Evolutionary conservation across 1,284 basidiomycete species (phyloP).

Genomic region (Leucoagaricus sp.): DNA sequence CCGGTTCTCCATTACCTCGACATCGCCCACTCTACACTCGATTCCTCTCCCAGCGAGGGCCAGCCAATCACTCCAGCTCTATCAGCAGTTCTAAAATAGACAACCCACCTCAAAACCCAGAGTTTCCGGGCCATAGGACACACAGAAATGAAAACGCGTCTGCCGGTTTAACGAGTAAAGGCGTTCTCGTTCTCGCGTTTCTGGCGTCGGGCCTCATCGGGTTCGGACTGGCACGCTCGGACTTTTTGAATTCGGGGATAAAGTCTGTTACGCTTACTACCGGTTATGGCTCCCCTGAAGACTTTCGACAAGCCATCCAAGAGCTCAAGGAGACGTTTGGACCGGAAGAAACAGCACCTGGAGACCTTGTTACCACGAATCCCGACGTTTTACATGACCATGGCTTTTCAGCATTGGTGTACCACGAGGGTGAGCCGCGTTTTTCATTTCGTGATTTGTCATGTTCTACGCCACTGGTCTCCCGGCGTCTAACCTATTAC

Average conservation of each 20-base stretch:
- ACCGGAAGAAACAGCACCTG: conserved; percentile 26
- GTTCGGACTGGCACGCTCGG: background rate
- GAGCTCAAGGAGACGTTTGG: conserved; percentile 38
- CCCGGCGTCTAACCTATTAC: background rate
- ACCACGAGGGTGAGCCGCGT: conserved; percentile 50
- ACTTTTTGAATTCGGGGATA: background rate
- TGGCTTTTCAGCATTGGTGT: conserved; percentile 58
- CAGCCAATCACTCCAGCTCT: too few relatives aligned
- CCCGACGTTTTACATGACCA: conserved; percentile 54
- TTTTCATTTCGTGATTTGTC: background rate
- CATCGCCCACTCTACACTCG: too few relatives aligned
- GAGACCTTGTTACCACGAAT: conserved; percentile 52
- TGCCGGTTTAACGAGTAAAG: background rate
- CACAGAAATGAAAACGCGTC: background rate
- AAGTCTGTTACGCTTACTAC: background rate
- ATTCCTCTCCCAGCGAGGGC: too few relatives aligned
- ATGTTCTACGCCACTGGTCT: background rate
- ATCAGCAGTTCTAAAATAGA: too few relatives aligned
- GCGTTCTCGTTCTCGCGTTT: background rate
- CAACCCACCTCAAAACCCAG: too few relatives aligned
- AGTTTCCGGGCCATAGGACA: too few relatives aligned
- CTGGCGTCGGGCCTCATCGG: background rate
- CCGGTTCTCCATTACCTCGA: too few relatives aligned
- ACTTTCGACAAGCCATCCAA: conserved; percentile 52
- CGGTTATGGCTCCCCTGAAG: conserved; percentile 44